Evolutionary conservation across 2,329 filamentous ascomycete species (phyloP), one percentile per base, ranked within the genome.

Genomic region (Diaporthe vexans): DNA sequence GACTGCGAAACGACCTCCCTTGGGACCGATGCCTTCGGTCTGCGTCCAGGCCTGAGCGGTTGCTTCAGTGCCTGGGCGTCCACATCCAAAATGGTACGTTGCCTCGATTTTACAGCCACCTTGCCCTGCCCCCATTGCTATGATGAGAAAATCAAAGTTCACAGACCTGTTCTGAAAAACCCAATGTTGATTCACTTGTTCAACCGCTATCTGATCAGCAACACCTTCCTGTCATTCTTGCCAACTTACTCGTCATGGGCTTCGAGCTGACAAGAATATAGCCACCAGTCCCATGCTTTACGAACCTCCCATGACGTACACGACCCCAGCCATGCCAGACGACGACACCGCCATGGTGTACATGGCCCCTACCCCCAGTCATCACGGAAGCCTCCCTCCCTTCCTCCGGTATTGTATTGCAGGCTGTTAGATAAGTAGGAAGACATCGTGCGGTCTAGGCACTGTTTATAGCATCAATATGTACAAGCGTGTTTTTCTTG

Each of bases 151-250:
- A 81, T 85, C 88, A 87, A 86, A 85, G 86, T 90, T 93, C 93
- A 94, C 92, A 94, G 93, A 95, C 93, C 93, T 95, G 93, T 93
- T 93, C 93, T 88, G 92, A 94, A 93, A 84, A 71, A 81, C 82
- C 80, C 80, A 78, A 88, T 94, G 92, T 93, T 88, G 92, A 94
- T 88, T 82, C 86, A 85, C 85, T 91, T 92, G 91, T 92, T 91
- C 93, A 94, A 94, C 92, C 93, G 92, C 93, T 94, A 91, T 94
- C 92, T 94, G 92, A 94, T 80, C 40, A 73, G 68, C 74, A 77
- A 67, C 76, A 61, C 46, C 77, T 73, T 72, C 70, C 58, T 13
- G 17, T 37, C 74, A 37, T 77, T 76, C 65, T 74, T 74, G 72
- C 57, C 48, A 70, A 71, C 26, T 19, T 46, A 59, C 21, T 75